A percentile compares a stretch with the other conserved stretches of the same genome.
These are phyloP conservation scores for Ganoderma sp. DNA, from an alignment of 1,284 basidiomycete species.

Conservation along the genomic window DNA sequence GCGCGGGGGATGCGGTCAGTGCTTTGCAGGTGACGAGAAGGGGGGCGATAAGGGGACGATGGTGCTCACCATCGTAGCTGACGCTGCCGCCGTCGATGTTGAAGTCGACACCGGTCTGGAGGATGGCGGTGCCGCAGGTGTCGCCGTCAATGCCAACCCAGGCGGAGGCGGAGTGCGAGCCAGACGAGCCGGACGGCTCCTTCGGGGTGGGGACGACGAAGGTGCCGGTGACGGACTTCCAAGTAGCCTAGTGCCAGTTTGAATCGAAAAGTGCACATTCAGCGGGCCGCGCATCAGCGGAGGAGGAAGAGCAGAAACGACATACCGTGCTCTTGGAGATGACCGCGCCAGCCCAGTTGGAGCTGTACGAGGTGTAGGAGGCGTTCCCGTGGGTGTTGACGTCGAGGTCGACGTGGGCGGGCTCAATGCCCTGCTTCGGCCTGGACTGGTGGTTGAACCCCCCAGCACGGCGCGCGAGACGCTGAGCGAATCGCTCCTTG, in stretches of 20 bases:
- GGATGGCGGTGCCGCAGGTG: neutral
- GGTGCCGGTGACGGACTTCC: conserved; percentile 40
- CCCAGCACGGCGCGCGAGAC: conserved; percentile 28
- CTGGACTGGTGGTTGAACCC: conserved; percentile 27
- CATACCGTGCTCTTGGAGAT: conserved; percentile 30
- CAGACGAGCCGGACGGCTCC: conserved; percentile 30
- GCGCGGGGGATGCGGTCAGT: neutral
- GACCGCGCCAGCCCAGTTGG: conserved; percentile 40
- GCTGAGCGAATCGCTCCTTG: conserved; percentile 28
- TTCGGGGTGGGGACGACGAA: conserved; percentile 41
- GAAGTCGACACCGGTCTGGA: conserved; percentile 39
- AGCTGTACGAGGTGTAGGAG: conserved; percentile 33
- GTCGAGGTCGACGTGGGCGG: neutral
- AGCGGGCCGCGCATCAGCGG: neutral
- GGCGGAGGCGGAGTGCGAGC: neutral
- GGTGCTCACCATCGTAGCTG: conserved; percentile 36
- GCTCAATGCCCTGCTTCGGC: conserved; percentile 18
- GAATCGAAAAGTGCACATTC: neutral
- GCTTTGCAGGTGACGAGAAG: too few relatives aligned
- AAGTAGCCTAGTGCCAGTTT: conserved; percentile 31
- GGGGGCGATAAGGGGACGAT: neutral
- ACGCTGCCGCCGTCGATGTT: conserved; percentile 32
- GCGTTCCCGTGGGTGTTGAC: conserved; percentile 21
- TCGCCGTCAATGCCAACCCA: neutral
- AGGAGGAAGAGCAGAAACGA: neutral